Evolutionary conservation across 805 yeast species (phyloP), one percentile per base, ranked within the genome.

Genomic region (Teunomyces pallodes): DNA sequence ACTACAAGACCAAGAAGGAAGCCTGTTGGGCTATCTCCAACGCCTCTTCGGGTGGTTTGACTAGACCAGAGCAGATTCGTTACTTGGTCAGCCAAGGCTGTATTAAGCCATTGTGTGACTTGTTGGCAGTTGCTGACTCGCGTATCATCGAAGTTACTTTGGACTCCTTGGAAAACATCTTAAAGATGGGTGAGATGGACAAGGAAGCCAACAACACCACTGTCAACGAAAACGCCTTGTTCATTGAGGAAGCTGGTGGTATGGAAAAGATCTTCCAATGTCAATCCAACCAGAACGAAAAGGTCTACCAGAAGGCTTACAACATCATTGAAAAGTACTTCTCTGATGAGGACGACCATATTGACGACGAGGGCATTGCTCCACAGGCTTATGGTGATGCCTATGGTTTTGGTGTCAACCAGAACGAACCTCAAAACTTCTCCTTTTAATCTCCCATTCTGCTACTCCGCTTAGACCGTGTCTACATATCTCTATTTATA

Each of bases 21-120:
- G 99, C 99, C 3, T 92, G 98, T 77, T 94, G 99, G 99, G 98
- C 98, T 31, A 87, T 94, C 56, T 90, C 97, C 27, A 94, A 94
- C 66, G 98, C 99, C 33, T 88, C 97, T 13, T 87, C 97, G 8
- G 98, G 98, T 59, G 98, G 97, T 17, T 77, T 90, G 59, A 76
- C 85, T 38, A 86, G 83, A 67, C 98, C 98, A 6, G 96, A 90
- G 51, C 96, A 91, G 67, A 91, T 94, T 59, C 82, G 92, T 62
- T 94, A 90, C 70, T 80, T 94, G 56, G 99, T 94, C 31, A 75
- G 78, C 55, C 98, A 94, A 74, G 99, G 97, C 43, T 90, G 97
- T 73, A 91, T 94, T 70, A 92, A 91, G 75, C 98, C 99, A 32
- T 79, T 94, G 62, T 92, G 98, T 74, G 98, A 94, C 66, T 77